These are phyloP conservation scores for Tilletia horrida DNA, from an alignment of 1,284 basidiomycete genomes.

Conservation along the genomic window DNA sequence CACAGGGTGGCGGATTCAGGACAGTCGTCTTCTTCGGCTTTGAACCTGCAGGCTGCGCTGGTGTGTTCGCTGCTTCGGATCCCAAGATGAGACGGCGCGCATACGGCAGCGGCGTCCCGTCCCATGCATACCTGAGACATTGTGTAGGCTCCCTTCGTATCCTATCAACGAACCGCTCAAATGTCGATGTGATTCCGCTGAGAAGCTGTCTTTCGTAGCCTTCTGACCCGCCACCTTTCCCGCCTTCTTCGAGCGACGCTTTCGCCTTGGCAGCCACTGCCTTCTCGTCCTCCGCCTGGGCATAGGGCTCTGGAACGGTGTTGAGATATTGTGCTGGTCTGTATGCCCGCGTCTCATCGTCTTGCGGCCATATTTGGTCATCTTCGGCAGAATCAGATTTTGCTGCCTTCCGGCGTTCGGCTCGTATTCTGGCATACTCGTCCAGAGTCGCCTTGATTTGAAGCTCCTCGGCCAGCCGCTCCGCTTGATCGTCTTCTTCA, in stretches of 20 bases:
- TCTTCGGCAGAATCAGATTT: slow-evolving; percentile 10
- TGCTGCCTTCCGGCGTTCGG: neutral
- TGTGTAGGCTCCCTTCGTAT: slow-evolving; percentile 42
- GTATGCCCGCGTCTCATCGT: slow-evolving; percentile 28
- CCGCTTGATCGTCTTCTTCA: slow-evolving; percentile 26
- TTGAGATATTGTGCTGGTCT: slow-evolving; percentile 42
- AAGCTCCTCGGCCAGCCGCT: slow-evolving; percentile 47
- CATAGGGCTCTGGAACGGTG: slow-evolving; percentile 46
- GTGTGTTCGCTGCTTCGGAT: neutral
- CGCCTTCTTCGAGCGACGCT: slow-evolving; percentile 11
- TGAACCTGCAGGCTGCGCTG: neutral
- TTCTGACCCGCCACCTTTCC: slow-evolving; percentile 34
- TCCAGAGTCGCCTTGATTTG: slow-evolving; percentile 49
- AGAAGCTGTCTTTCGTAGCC: slow-evolving; percentile 48
- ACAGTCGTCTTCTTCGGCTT: neutral
- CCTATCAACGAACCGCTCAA: slow-evolving; percentile 48
- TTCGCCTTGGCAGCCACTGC: slow-evolving; percentile 16
- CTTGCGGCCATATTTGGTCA: slow-evolving; percentile 36
- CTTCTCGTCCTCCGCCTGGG: slow-evolving; percentile 10
- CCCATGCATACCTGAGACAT: slow-evolving; percentile 52
- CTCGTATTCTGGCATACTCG: slow-evolving; percentile 17
- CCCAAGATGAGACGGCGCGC: slow-evolving; percentile 24
- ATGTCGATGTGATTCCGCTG: slow-evolving; percentile 45
- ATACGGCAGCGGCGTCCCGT: slow-evolving; percentile 45
- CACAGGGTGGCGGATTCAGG: slow-evolving; percentile 36